phyloP scores from a whole-genome alignment of 2,329 filamentous ascomycete genomes.

The Penicillium sp. region DNA sequence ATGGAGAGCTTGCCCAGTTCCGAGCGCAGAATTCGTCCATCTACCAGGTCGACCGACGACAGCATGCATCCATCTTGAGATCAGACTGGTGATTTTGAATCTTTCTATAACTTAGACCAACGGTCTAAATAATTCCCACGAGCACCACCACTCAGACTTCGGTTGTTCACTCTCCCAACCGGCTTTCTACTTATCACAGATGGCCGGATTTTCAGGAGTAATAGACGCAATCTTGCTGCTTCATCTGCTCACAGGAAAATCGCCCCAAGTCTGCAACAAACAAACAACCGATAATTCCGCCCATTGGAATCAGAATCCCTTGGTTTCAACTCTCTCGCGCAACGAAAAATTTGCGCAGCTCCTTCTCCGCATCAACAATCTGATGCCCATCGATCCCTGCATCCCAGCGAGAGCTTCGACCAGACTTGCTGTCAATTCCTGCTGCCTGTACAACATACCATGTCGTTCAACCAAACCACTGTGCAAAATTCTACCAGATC shows the following conservation, averaged over 20 bases:
- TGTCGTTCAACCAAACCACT: not conserved
- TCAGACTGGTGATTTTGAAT: not conserved
- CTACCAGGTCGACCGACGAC: constrained; percentile 16
- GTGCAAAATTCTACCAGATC: not conserved
- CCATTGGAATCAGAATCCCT: not conserved
- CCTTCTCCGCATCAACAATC: not conserved
- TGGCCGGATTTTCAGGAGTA: no score
- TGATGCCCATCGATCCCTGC: not conserved
- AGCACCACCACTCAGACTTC: no score
- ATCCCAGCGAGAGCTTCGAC: not conserved
- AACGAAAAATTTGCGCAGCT: not conserved
- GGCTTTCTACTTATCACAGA: not conserved
- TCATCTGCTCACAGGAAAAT: not conserved
- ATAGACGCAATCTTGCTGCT: not conserved
- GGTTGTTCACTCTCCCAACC: not conserved
- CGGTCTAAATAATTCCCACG: not conserved
- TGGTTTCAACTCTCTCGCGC: not conserved
- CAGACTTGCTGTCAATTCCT: not conserved
- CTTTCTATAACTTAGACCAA: not conserved
- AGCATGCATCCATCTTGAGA: constrained; percentile 19
- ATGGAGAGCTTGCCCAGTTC: constrained; percentile 30
- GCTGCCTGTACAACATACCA: not conserved
- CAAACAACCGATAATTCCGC: not conserved
- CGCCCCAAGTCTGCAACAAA: no score
- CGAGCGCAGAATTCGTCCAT: constrained; percentile 23